These are phyloP conservation scores for Starmera dryadoides DNA, from an alignment of 805 yeast genomes.

Conservation along the genomic window DNA sequence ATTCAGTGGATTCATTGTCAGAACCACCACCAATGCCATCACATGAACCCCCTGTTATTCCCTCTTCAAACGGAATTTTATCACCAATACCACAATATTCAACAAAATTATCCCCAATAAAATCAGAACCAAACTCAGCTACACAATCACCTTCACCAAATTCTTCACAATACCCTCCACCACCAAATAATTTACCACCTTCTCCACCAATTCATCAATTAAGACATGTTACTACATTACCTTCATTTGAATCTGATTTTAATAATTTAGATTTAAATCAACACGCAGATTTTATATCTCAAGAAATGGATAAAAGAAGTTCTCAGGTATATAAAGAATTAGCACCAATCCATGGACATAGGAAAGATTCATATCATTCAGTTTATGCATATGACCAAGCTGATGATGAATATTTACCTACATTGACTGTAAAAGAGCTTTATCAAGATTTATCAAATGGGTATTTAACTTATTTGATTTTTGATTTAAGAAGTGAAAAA, in stretches of 20 bases:
- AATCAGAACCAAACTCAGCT: too few relatives aligned
- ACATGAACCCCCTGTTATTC: constrained; percentile 7
- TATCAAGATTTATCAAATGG: constrained; percentile 33
- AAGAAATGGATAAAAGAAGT: neutral
- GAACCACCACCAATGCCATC: constrained; percentile 7
- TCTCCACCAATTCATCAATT: neutral
- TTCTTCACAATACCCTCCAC: constrained; percentile 4
- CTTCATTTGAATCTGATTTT: neutral
- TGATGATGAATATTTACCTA: constrained; percentile 38
- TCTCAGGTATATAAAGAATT: neutral
- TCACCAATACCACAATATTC: too few relatives aligned
- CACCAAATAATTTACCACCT: too few relatives aligned
- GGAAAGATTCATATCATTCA: constrained; percentile 34
- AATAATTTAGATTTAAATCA: neutral
- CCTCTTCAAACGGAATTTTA: constrained; percentile 4
- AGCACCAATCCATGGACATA: constrained; percentile 14
- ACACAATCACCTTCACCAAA: constrained; percentile 4
- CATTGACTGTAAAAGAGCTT: constrained; percentile 29
- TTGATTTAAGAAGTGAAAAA: constrained; percentile 32
- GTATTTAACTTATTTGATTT: constrained; percentile 31
- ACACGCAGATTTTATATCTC: neutral
- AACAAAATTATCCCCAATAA: too few relatives aligned
- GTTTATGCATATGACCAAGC: constrained; percentile 28
- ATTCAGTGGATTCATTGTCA: constrained; percentile 7
- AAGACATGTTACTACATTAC: constrained; percentile 1